Percentiles rank a stretch among this genome's conserved stretches.
phyloP scores from a whole-genome alignment of 306 rosid genomes.

The Dryas drummondii region DNA sequence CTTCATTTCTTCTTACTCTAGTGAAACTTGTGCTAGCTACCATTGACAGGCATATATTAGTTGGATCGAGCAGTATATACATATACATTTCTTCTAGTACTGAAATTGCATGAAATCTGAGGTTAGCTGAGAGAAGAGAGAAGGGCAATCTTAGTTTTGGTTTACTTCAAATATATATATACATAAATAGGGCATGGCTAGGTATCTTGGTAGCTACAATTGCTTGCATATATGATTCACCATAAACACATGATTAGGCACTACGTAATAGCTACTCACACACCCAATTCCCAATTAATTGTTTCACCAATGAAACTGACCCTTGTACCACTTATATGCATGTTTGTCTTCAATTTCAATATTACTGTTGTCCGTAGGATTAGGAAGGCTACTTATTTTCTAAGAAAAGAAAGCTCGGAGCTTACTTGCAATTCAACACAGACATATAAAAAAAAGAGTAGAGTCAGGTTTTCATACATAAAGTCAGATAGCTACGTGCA shows the following conservation, averaged over 20 bases:
- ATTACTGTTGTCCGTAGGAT: no score
- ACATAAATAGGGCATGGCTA: not conserved
- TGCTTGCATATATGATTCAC: not conserved
- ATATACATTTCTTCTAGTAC: not conserved
- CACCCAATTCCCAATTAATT: not conserved
- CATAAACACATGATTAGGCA: no score
- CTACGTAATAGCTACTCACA: no score
- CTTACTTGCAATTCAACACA: conserved; percentile 5
- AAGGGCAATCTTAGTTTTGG: not conserved
- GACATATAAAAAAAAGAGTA: not conserved
- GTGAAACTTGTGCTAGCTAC: no score
- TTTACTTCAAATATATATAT: not conserved
- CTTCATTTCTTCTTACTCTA: no score
- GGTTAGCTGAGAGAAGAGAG: conserved; percentile 19
- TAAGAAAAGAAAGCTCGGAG: conserved; percentile 9
- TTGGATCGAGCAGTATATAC: not conserved
- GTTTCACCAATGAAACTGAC: conserved; percentile 11
- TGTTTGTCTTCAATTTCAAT: no score
- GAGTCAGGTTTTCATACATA: no score
- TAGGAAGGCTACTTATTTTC: not conserved
- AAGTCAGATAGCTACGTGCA: no score
- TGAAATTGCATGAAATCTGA: not conserved
- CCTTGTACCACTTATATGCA: not conserved
- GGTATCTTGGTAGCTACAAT: not conserved
- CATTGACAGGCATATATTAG: no score